Evolutionary conservation across 495 filamentous ascomycete species (phyloP), one percentile per base, ranked within the genome.

Genomic region (Trichoderma orchidacearum): DNA sequence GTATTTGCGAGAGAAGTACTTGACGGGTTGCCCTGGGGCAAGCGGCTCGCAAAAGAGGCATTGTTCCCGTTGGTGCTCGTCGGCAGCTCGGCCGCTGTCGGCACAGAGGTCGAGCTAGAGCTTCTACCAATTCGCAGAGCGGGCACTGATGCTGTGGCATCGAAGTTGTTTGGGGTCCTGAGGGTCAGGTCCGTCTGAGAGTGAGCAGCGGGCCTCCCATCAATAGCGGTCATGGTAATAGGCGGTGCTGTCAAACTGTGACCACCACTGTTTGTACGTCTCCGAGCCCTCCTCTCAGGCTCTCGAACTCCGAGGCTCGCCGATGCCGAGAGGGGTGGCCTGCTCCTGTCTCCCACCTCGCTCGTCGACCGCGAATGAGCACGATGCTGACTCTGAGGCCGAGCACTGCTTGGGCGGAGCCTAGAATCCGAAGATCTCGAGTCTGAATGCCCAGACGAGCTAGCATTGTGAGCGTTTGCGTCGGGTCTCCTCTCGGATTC

Each of bases 131-230:
- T 79, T 1, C 74, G 75, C 38, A 69, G 59, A 5, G 63, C 62
- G 9, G 63, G 55, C 18, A 64, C 62, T 17, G 62, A 63, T 29
- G 57, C 59, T 9, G 59, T 51, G 51, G 66, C 48, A 6, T 65
- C 65, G n/a, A 66, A 61, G 12, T 68, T 67, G 12, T 68, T 72
- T 18, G 56, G 60, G 11, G 77, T 65, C 57, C 74, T 63, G 17
- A 74, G 62, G n/a, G 68, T 70, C 1, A 86, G 67, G 60, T 89
- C 85, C 8, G 80, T 84, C 51, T 78, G 74, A 34, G 84, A 85
- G 29, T 76, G 72, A 13, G 75, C 67, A 52, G 76, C 73, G 53
- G 75, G 70, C 51, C 68, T 69, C 28, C 66, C 54, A 6, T 73
- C 73, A 11, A 66, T 60, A 36, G 75, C 71, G 15, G 66, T 58